Evolutionary conservation across 805 yeast genomes (phyloP).

Genomic region (Metschnikowia gelsemii): DNA sequence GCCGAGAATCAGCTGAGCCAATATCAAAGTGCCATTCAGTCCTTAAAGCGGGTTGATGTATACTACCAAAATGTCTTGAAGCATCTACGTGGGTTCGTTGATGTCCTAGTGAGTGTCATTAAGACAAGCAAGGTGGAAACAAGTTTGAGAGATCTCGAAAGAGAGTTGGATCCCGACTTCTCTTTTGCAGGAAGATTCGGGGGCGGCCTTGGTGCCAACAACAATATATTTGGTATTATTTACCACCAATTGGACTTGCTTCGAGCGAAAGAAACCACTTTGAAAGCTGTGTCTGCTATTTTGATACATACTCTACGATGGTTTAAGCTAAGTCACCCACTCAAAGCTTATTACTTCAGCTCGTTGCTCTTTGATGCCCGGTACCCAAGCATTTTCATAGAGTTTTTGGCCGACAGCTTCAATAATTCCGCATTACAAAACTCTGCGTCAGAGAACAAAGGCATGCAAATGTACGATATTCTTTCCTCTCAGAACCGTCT

Average conservation of each 20-base stretch:
- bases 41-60: constrained; percentile 56
- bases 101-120: constrained; percentile 63
- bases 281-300: constrained; percentile 58
- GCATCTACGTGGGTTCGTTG: constrained; percentile 60
- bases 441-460: constrained; percentile 16
- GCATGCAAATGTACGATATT: constrained; percentile 31
- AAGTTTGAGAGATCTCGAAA: constrained; percentile 35
- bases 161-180: constrained; percentile 35
- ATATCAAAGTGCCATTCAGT: constrained; percentile 34
- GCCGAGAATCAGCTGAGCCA: constrained; percentile 17
- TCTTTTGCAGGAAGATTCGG: constrained; percentile 25
- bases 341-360: constrained; percentile 74
- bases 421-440: constrained; percentile 36
- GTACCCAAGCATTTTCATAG: constrained; percentile 39
- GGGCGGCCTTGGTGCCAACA: constrained; percentile 8
- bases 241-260: constrained; percentile 51
- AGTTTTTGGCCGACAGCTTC: constrained; percentile 35
- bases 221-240: constrained; percentile 20
- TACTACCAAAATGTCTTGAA: constrained; percentile 56
- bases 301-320: constrained; percentile 60
- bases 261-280: constrained; percentile 59
- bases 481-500: constrained; percentile 39
- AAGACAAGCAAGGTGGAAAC: constrained; percentile 47
- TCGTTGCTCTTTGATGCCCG: constrained; percentile 74
- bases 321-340: constrained; percentile 75